Evolutionary conservation across 306 rosid species (phyloP), one percentile per base, ranked within the genome.

Genomic region (Lagenaria siceraria): DNA sequence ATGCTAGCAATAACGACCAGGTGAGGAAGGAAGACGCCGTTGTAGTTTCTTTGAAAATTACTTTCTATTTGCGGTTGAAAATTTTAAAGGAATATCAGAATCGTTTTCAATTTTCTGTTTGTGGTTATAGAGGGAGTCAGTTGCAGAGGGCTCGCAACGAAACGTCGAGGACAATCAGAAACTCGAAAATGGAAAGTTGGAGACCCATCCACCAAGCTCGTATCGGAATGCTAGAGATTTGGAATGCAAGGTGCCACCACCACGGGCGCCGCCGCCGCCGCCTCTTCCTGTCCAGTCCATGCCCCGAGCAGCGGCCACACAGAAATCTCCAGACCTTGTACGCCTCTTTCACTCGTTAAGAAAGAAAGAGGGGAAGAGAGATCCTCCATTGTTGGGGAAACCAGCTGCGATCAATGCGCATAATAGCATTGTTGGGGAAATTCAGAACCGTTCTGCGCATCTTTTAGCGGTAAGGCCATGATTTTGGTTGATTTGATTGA

Each of bases 401-500:
- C 89, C 88, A 3, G 76, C 80, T 19, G 86, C 86, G 74, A 62
- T 51, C 79, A 87, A 84, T 84, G 97, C 89, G 69, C 98, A 93
- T 63, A 88, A 83, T 79, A 90, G 97, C 90, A 90, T 93, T 81
- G 97, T 93, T 31, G 97, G 97, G 76, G 98, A 93, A 88, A 90
- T 93, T 81, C 94, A 93, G 74, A 93, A 87, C 81, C 98, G 98
- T 78, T 93, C 98, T 7, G 89, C 97, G 1, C 96, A 93, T 90
- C 92, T 93, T 38, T 84, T 90, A 83, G 96, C 97, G 21, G 97
- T 93, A 85, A 91, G 98, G 54, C 72, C 69, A 74, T 78, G 48
- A 62, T 62, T 56, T 29, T 46, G 19, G 27, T 77, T 84, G 4
- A 12, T 66, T 72, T 86, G 54, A 73, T 81, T 68, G 25, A 52